phyloP scores from a whole-genome alignment of 345 rosid species.

The Hibiscus mutabilis region DNA sequence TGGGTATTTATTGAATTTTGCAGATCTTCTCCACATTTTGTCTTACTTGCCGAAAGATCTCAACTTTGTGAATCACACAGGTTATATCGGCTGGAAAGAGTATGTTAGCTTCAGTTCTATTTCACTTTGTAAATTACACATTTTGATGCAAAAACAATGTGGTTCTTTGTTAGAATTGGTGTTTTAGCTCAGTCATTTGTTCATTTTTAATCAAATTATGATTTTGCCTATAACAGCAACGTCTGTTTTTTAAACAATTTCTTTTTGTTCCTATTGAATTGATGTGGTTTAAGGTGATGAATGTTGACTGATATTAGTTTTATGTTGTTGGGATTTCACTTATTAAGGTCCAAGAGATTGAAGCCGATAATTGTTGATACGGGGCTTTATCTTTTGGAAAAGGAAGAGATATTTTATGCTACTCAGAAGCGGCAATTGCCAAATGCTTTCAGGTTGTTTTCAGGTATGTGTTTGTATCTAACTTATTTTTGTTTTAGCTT shows the following conservation, averaged over 20 bases:
- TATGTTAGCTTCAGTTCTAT: slow-evolving; percentile 29
- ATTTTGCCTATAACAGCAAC: background rate
- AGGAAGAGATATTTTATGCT: slow-evolving; percentile 63
- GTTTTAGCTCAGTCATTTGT: background rate
- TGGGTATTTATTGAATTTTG: slow-evolving; percentile 20
- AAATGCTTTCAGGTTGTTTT: slow-evolving; percentile 61
- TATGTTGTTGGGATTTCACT: background rate
- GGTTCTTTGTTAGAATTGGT: background rate
- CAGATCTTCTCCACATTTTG: slow-evolving; percentile 92
- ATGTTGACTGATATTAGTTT: slow-evolving; percentile 3
- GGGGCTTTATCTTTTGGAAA: slow-evolving; percentile 77
- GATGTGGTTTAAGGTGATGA: background rate
- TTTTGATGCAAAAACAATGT: background rate
- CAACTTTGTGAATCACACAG: slow-evolving; percentile 74
- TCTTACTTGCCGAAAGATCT: slow-evolving; percentile 75
- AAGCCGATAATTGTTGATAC: slow-evolving; percentile 91
- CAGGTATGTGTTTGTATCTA: slow-evolving; percentile 42
- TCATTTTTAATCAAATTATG: background rate
- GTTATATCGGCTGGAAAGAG: slow-evolving; percentile 98
- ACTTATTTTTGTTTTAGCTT: background rate
- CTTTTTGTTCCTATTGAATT: too few species aligned
- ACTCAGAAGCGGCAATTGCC: slow-evolving; percentile 80
- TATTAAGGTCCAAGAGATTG: slow-evolving; percentile 66
- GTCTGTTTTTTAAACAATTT: background rate
- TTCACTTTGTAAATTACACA: background rate